A percentile compares a stretch with the other conserved stretches of the same genome.
Conservation (phyloP, 805 yeast genomes). For the Teunomyces atbi region DNA sequence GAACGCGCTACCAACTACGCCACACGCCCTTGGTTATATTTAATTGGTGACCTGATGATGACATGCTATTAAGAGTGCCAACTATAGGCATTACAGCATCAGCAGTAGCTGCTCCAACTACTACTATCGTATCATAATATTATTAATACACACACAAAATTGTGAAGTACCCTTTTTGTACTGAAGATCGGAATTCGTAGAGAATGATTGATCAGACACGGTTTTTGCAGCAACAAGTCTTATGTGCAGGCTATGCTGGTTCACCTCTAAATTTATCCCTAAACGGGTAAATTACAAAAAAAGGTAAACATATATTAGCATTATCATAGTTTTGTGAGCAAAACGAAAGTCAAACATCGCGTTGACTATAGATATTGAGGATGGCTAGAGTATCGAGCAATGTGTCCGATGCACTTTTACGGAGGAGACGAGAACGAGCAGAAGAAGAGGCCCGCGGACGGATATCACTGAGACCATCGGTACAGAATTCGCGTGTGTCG, state of each 20-base stretch:
- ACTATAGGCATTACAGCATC: too few species aligned
- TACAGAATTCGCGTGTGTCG: slow-evolving; percentile 1
- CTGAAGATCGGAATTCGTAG: too few species aligned
- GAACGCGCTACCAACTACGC: slow-evolving; percentile 84
- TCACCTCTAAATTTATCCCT: neutral
- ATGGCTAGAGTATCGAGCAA: slow-evolving; percentile 5
- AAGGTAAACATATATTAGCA: neutral
- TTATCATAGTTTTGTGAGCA: neutral
- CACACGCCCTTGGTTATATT: slow-evolving; percentile 55
- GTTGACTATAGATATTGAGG: neutral
- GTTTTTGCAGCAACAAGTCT: neutral
- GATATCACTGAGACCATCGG: slow-evolving; percentile 1
- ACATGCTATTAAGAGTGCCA: neutral
- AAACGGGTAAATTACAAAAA: neutral
- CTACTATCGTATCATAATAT: too few species aligned
- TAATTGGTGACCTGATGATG: neutral
- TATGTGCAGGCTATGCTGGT: slow-evolving; percentile 1
- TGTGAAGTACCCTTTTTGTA: too few species aligned
- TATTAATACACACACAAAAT: too few species aligned
- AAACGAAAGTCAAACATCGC: neutral
- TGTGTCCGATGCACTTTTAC: neutral
- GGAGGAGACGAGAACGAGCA: neutral
- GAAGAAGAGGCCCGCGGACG: slow-evolving; percentile 1
- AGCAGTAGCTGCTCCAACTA: too few species aligned
- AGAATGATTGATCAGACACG: neutral